Conservation (phyloP, 352 stramenopile species). For the Pythium brachiatum region DNA sequence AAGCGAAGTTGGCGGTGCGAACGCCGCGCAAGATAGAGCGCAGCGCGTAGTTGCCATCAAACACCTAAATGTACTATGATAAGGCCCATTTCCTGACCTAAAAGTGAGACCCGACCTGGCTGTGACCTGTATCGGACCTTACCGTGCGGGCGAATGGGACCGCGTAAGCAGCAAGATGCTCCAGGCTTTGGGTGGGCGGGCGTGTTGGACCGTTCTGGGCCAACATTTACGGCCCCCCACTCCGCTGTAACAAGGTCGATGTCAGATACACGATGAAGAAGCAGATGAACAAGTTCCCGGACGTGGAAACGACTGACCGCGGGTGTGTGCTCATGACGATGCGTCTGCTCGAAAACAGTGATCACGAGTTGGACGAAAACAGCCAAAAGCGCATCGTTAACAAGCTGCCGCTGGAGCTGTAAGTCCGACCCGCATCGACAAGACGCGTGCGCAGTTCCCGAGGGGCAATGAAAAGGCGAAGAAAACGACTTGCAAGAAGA, state of each 20-base stretch:
- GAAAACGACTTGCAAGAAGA: conserved; percentile 66
- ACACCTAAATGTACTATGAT: too few species aligned
- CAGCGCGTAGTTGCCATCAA: too few species aligned
- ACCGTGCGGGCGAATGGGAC: too few species aligned
- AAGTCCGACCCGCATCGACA: conserved; percentile 67
- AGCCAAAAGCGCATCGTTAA: conserved; percentile 87
- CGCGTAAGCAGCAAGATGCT: conserved; percentile 73
- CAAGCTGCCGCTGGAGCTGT: conserved; percentile 53
- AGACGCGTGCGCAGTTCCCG: conserved; percentile 72
- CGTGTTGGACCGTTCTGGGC: conserved; percentile 64
- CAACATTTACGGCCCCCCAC: conserved; percentile 76
- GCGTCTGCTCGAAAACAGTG: conserved; percentile 64
- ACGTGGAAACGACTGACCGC: conserved; percentile 81
- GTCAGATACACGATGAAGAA: conserved; percentile 56
- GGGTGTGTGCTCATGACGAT: conserved; percentile 79
- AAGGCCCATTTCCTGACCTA: too few species aligned
- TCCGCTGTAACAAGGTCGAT: conserved; percentile 53
- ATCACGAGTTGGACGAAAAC: conserved; percentile 69
- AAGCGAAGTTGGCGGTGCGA: too few species aligned
- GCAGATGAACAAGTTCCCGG: conserved; percentile 85
- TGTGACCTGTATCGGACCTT: too few species aligned
- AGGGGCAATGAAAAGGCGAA: conserved; percentile 76
- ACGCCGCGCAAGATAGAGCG: too few species aligned
- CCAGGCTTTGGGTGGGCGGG: conserved; percentile 55
- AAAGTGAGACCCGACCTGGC: too few species aligned